Base-by-base conservation (phyloP, 2,329 filamentous ascomycete species). In the Beauveria medogensis region DNA sequence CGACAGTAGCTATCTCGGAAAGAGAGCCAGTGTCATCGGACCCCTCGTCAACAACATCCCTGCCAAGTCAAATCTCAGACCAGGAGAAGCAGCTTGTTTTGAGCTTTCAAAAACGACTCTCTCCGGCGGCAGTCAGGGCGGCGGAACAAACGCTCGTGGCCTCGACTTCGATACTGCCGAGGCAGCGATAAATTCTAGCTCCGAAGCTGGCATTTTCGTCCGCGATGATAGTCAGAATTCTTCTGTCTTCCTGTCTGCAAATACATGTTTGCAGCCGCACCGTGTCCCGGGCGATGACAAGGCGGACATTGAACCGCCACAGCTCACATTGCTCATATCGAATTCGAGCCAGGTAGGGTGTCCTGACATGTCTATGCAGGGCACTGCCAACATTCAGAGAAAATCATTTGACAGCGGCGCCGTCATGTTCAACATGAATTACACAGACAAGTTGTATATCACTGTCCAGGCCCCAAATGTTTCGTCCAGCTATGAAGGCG, bases 301-400 rank as follows among this genome's bases (percentile, higher is more conserved):
- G 22, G 34, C 34, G 1, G 50, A 58, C 54, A 54, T 34, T n/a
- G 63, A 65, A 28, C 82, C 89, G 14, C 88, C 89, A 1, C 92
- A 96, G 68, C 81, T 97, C 55, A 82, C 83, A 14, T 76, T 97
- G 10, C 96, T 89, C 68, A 78, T 96, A 53, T 95, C 92, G 3
- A 85, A 69, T n/a, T 70, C 70, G 5, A 69, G 65, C 46, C 67
- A 70, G 34, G 63, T 67, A 5, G 69, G 68, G 24, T 76, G 74
- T 14, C 67, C 67, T 3, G 65, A 66, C 28, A 54, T 65, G 14
- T 62, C 69, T 14, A 64, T 64, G 26, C 65, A 67, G 5, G 62
- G 64, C 18, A 60, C 26, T 3, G 20, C 65, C 7, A 65, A 64
- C 28, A 53, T 68, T 22, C 61, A 70, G 43, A 75, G 69, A 4